A percentile compares a stretch with the other conserved stretches of the same genome.
phyloP scores from a whole-genome alignment of 495 filamentous ascomycete genomes.

The Penicillium maclennaniae region DNA sequence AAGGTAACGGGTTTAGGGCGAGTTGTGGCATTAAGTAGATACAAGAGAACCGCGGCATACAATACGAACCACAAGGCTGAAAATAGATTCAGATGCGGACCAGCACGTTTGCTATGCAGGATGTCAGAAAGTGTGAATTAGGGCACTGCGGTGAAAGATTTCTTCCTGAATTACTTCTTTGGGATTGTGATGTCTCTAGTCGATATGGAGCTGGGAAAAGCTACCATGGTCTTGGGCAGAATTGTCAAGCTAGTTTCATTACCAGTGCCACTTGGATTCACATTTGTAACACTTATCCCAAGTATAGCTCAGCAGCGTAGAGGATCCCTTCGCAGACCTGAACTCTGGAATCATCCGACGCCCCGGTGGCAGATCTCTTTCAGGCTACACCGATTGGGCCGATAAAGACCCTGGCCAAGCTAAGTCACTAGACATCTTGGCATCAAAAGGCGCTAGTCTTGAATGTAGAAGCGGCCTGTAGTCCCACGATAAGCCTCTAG shows the following conservation, averaged over 20 bases:
- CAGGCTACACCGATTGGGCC: constrained; percentile 7
- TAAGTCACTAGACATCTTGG: constrained; percentile 6
- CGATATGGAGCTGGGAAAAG: constrained; percentile 1
- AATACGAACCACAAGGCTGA: not conserved
- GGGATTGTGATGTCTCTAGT: not conserved
- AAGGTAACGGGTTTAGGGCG: not conserved
- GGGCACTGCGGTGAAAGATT: not conserved
- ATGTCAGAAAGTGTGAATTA: not conserved
- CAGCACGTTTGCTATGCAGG: not conserved
- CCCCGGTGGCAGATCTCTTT: not conserved
- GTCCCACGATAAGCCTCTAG: no score
- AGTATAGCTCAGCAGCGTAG: not conserved
- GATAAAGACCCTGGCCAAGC: constrained; percentile 11
- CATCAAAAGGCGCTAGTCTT: no score
- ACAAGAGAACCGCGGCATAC: not conserved
- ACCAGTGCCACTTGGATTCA: not conserved
- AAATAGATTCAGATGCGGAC: not conserved
- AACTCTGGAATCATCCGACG: not conserved
- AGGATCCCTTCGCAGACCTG: not conserved
- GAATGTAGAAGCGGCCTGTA: no score
- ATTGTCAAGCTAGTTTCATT: not conserved
- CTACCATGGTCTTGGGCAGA: not conserved
- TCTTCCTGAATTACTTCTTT: not conserved
- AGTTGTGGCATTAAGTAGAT: not conserved
- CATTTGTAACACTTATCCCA: not conserved